Conservation (phyloP, 345 rosid species). For the Citropsis articulata region DNA sequence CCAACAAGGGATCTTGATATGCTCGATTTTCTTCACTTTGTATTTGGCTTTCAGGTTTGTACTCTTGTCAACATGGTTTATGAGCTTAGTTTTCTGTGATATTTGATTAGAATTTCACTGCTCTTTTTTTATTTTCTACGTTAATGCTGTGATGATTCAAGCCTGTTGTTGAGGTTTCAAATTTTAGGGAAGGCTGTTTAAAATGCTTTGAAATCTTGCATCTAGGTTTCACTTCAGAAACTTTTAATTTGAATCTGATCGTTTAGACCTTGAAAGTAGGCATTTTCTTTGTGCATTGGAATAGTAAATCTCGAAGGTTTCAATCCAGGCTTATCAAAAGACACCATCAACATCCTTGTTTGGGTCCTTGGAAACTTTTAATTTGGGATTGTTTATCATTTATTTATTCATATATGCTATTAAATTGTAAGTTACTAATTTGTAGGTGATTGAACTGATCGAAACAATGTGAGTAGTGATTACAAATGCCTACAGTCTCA, state of each 20-base stretch:
- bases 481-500: not conserved
- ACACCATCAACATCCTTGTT: not conserved
- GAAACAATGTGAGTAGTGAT: not conserved
- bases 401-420: not conserved
- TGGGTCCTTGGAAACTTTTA: not conserved
- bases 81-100: not conserved
- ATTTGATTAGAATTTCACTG: not conserved
- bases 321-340: not conserved
- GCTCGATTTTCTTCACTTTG: conserved; percentile 82
- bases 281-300: not conserved
- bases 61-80: conserved; percentile 3
- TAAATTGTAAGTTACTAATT: not conserved
- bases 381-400: not conserved
- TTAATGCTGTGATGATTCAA: not conserved
- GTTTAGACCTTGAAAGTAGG: not conserved
- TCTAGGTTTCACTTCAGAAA: not conserved
- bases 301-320: not conserved
- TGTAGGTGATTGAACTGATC: not conserved
- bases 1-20: conserved; percentile 68
- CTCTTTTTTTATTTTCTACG: not conserved
- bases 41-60: conserved; percentile 97
- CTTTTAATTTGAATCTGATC: not conserved
- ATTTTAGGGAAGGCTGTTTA: not conserved
- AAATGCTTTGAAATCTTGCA: not conserved
- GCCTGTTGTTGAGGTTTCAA: not conserved